Percentiles rank a stretch among this genome's conserved stretches.
Conservation (phyloP, 2,329 filamentous ascomycete species). For the Penicillium sp. region DNA sequence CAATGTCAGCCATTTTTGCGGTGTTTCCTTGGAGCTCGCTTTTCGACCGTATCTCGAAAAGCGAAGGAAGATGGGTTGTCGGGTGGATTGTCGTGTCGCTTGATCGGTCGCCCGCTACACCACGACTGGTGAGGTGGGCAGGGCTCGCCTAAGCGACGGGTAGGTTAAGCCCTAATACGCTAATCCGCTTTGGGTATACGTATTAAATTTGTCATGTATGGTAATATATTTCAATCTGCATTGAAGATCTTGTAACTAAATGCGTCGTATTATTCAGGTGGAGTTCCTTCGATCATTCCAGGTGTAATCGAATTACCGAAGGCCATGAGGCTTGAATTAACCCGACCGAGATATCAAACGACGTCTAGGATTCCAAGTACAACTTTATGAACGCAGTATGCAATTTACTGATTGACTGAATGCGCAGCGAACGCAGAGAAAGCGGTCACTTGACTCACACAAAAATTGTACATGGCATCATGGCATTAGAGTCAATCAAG, state of each 20-base stretch:
- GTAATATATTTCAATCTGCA: conserved; percentile 17
- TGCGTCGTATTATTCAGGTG: neutral
- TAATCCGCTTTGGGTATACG: conserved; percentile 31
- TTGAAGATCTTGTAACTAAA: neutral
- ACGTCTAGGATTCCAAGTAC: neutral
- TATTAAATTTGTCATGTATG: neutral
- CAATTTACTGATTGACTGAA: neutral
- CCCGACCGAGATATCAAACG: neutral
- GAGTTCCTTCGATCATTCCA: neutral
- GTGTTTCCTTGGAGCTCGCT: conserved; percentile 50
- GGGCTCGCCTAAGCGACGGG: conserved; percentile 50
- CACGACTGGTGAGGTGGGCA: conserved; percentile 40
- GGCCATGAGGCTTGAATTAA: neutral
- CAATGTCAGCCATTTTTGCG: conserved; percentile 82
- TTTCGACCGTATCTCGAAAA: conserved; percentile 52
- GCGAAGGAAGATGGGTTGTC: conserved; percentile 46
- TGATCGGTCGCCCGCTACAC: conserved; percentile 38
- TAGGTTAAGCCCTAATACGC: conserved; percentile 47
- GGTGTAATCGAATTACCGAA: neutral
- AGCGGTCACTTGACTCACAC: no score
- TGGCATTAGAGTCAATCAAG: no score
- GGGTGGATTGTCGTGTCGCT: conserved; percentile 43
- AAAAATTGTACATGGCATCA: no score
- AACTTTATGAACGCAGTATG: neutral
- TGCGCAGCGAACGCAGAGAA: no score